Percentiles rank a stretch among this genome's conserved stretches.
phyloP scores from a whole-genome alignment of 495 filamentous ascomycete genomes.

The Penicillium coprophilum region DNA sequence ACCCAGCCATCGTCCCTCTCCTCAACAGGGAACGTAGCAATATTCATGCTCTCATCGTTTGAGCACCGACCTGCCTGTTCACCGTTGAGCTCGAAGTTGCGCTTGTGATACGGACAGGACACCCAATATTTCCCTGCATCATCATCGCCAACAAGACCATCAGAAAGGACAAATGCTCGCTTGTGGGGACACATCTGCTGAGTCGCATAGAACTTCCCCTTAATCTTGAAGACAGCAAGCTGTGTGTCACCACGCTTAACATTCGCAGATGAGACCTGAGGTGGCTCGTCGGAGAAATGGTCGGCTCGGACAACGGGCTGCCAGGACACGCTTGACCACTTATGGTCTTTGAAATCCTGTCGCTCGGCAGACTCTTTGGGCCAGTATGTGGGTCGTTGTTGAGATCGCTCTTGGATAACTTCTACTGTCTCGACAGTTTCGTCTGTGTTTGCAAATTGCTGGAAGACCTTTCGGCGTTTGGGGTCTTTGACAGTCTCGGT shows the following conservation, averaged over 20 bases:
- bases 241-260: slow-evolving; percentile 91
- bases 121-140: slow-evolving; percentile 69
- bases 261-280: slow-evolving; percentile 65
- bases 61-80: slow-evolving; percentile 68
- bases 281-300: slow-evolving; percentile 67
- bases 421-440: slow-evolving; percentile 73
- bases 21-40: slow-evolving; percentile 84
- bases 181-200: slow-evolving; percentile 99
- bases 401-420: slow-evolving; percentile 69
- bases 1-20: slow-evolving; percentile 78
- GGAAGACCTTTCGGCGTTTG: slow-evolving; percentile 67
- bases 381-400: slow-evolving; percentile 82
- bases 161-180: slow-evolving; percentile 84
- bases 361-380: slow-evolving; percentile 63
- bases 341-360: slow-evolving; percentile 66
- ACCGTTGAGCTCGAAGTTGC: slow-evolving; percentile 79
- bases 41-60: slow-evolving; percentile 74
- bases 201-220: slow-evolving; percentile 80
- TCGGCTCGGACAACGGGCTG: slow-evolving; percentile 76
- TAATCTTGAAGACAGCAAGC: slow-evolving; percentile 85
- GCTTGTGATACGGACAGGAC: slow-evolving; percentile 89
- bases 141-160: slow-evolving; percentile 84
- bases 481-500: slow-evolving; percentile 77
- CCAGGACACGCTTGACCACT: slow-evolving; percentile 78
- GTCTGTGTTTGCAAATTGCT: slow-evolving; percentile 83